phyloP scores from a whole-genome alignment of 1,284 basidiomycete species.

The Tetrapyrgos nigripes region DNA sequence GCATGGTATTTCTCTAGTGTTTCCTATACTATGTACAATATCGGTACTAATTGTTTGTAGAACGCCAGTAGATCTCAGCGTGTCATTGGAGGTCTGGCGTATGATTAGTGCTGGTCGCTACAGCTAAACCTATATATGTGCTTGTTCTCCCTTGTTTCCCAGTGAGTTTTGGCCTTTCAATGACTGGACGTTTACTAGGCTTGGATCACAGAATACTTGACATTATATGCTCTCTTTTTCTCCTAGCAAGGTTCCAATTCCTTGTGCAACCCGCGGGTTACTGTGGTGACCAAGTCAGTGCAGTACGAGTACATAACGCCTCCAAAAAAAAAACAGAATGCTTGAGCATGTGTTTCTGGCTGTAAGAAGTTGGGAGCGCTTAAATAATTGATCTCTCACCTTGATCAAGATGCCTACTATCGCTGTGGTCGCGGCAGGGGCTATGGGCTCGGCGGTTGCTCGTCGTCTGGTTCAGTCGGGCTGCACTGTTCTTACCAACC shows the following conservation, averaged over 20 bases:
- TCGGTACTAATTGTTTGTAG: conserved; percentile 11
- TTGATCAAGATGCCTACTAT: conserved; percentile 27
- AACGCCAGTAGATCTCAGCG: conserved; percentile 1
- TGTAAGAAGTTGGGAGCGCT: background rate
- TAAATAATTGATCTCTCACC: background rate
- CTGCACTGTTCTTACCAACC: conserved; percentile 55
- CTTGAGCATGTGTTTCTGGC: conserved; percentile 1
- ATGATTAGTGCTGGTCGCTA: conserved; percentile 18
- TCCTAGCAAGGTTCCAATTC: too few relatives aligned
- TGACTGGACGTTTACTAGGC: too few relatives aligned
- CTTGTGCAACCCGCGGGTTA: too few relatives aligned
- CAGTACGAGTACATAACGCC: too few relatives aligned
- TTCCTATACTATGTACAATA: conserved; percentile 10
- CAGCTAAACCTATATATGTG: conserved; percentile 6
- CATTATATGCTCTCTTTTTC: too few relatives aligned
- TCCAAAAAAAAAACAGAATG: too few relatives aligned
- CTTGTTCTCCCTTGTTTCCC: background rate
- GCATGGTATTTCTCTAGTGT: conserved; percentile 10
- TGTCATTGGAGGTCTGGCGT: conserved; percentile 10
- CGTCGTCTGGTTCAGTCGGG: conserved; percentile 40
- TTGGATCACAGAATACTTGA: too few relatives aligned
- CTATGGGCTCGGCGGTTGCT: conserved; percentile 41
- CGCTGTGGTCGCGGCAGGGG: conserved; percentile 51
- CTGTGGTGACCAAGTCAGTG: too few relatives aligned
- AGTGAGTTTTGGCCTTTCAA: too few relatives aligned